Base-by-base conservation (phyloP, 139 green algal species). In the Chlorella sorokiniana region DNA sequence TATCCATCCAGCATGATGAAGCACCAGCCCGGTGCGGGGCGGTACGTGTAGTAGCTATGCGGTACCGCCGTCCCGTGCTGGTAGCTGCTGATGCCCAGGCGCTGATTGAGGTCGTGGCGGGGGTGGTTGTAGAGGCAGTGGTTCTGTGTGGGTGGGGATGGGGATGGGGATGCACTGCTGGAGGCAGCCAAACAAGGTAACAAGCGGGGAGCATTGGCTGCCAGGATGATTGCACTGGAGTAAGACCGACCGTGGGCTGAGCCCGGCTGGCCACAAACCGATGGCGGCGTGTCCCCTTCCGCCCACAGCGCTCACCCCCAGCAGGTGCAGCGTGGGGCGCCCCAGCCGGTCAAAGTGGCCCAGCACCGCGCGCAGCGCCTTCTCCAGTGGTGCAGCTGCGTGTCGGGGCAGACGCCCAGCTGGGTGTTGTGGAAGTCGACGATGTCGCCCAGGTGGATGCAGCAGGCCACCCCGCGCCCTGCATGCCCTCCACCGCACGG, bases 1-100 rank as follows among this genome's bases (percentile, higher is more conserved):
- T 97, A 98, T 0, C 79, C 84, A 79, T 98, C 94, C 11, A 96
- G 64, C 25, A 96, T 82, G 3, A 98, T 78, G 65, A 97, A 85
- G 1, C 88, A 81, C 86, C 85, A 95, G 6, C 77, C 54, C 18
- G 86, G 85, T 51, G 90, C 86, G 0, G 91, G 91, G 22, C 22
- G 74, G 69, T 92, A 92, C 35, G 69, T 74, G 79, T 96, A 97
- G 82, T 95, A 97, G 44, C 61, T 75, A 64, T 78, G 77, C 5
- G 54, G 69, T 3, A 48, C 52, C 23, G 44, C 68, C n/a, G n/a
- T n/a, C 29, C 40, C 56, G 10, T 52, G 37, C 56, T 79, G 48
- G 20, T 44, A 59, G 25, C 33, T 54, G 44, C 45, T 77, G 37
- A 88, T 86, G 25, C 61, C 45, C 56, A 88, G 80, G 6, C 71